These are phyloP conservation scores for Beauveria bassiana DNA, from an alignment of 2,329 filamentous ascomycete genomes.

Conservation along the genomic window DNA sequence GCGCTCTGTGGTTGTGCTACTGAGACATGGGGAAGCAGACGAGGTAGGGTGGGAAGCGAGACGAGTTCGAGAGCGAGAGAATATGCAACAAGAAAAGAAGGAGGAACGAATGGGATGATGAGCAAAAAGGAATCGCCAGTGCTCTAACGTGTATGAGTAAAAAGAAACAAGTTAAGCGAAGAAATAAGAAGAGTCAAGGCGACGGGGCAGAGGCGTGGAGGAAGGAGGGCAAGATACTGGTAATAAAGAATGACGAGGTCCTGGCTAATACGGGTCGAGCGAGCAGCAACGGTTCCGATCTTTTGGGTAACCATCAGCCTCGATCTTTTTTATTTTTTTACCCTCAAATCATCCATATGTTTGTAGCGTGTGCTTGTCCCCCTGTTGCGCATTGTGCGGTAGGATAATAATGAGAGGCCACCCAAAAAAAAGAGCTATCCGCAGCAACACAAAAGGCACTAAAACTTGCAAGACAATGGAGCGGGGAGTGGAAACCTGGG, in stretches of 20 bases:
- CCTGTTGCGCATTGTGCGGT: not conserved
- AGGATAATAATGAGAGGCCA: not conserved
- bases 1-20: not conserved
- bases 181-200: not conserved
- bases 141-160: not conserved
- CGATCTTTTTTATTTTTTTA: not conserved
- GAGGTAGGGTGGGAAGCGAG: not conserved
- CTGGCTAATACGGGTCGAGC: not conserved
- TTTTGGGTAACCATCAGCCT: not conserved
- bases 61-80: not conserved
- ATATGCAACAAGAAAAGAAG: not conserved
- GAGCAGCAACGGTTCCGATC: not conserved
- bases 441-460: conserved; percentile 1
- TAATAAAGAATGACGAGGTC: not conserved
- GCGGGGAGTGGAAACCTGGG: not conserved
- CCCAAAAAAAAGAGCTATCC: not conserved
- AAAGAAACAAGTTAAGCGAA: not conserved
- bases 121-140: not conserved
- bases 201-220: not conserved
- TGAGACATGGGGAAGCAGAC: not conserved
- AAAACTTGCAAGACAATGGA: not conserved
- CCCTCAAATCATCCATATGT: not conserved
- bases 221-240: not conserved
- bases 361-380: not conserved
- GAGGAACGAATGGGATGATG: not conserved